Conservation (phyloP, 768 basidiomycete species). For the Lactifluus subvellereus region DNA sequence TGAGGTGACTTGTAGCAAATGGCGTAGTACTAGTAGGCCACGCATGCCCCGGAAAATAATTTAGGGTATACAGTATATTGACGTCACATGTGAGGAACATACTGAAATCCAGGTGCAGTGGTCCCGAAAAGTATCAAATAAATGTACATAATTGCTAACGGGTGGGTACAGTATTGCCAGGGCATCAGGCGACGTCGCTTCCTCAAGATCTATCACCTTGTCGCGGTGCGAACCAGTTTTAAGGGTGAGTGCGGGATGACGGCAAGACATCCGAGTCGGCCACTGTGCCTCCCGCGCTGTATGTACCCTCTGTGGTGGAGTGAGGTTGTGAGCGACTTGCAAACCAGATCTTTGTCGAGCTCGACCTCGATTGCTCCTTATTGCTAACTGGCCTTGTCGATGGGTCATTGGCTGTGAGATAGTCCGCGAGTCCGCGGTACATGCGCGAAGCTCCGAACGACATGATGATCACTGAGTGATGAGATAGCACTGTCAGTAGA, state of each 20-base stretch:
- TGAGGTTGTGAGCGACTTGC: not conserved
- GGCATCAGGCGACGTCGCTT: not conserved
- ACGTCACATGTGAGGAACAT: not conserved
- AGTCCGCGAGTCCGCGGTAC: not conserved
- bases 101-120: not conserved
- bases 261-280: not conserved
- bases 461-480: conserved; percentile 1
- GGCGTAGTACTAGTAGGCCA: too few relatives aligned
- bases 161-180: not conserved
- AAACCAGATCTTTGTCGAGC: not conserved
- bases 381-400: not conserved
- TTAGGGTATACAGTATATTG: too few relatives aligned
- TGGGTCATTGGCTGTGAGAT: not conserved
- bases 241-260: not conserved
- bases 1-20: too few relatives aligned
- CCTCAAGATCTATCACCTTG: not conserved
- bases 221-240: not conserved
- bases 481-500: not conserved
- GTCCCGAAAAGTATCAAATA: not conserved
- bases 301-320: not conserved
- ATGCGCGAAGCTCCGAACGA: not conserved
- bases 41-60: too few relatives aligned
- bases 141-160: not conserved
- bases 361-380: not conserved
- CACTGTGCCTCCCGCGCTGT: not conserved